Conservation (phyloP, 108 stramenopile species). For the Fragilaria radians region DNA sequence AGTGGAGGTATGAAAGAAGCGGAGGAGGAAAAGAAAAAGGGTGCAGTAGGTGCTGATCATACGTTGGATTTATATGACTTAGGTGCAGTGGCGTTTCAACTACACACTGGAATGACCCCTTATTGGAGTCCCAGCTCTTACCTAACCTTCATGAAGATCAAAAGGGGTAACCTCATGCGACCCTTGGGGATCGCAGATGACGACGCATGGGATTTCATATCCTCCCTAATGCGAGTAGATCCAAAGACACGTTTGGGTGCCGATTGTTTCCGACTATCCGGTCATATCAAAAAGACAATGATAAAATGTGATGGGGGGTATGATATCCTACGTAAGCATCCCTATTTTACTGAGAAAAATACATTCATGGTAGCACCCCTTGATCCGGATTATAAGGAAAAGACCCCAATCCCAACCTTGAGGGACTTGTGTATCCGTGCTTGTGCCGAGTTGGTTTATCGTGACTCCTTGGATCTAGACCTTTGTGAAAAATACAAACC, state of each 20-base stretch:
- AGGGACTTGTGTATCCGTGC: conserved; percentile 74
- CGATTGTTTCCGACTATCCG: conserved; percentile 42
- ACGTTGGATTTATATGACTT: conserved; percentile 82
- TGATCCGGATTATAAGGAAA: conserved; percentile 16
- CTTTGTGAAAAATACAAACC: conserved; percentile 68
- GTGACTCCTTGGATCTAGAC: conserved; percentile 53
- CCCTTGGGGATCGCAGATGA: conserved; percentile 66
- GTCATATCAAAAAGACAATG: conserved; percentile 8
- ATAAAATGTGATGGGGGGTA: conserved; percentile 19
- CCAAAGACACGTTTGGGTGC: conserved; percentile 70
- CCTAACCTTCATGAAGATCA: conserved; percentile 81
- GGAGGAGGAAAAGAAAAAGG: conserved; percentile 9
- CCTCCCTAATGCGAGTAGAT: conserved; percentile 46
- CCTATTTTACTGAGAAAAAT: conserved; percentile 34
- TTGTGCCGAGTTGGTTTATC: conserved; percentile 52
- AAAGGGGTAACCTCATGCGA: conserved; percentile 36
- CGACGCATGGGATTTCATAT: conserved; percentile 74
- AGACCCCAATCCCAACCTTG: conserved; percentile 54
- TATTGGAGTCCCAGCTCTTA: conserved; percentile 85
- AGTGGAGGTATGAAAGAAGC: conserved; percentile 21
- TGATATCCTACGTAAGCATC: conserved; percentile 41
- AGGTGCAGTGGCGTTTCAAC: conserved; percentile 67
- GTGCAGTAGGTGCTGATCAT: conserved; percentile 27
- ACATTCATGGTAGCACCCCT: conserved; percentile 9
- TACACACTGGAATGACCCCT: conserved; percentile 68